Base-by-base conservation (phyloP, 345 rosid genomes). In the Corchorus capsularis region DNA sequence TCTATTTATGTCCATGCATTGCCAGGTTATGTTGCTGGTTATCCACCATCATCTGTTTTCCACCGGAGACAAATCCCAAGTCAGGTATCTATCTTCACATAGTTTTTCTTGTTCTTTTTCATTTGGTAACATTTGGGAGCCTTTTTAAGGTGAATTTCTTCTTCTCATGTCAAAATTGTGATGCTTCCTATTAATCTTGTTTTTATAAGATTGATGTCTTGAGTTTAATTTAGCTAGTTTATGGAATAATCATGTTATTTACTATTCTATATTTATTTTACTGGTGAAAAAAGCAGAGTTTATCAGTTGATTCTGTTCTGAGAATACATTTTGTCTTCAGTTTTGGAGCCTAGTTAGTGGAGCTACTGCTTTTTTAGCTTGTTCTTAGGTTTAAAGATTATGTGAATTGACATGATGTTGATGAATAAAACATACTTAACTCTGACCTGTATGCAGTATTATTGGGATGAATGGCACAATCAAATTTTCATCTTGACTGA, bases 51-150 rank as follows among this genome's bases (percentile, higher is more conserved):
- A 13, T 93, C 98, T 0, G 89, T 87, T 67, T 96, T 96, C 83
- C 84, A 89, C 85, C 69, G 53, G 84, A 85, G 97, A 81, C 89
- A 93, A 59, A 89, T 96, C 82, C 99, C 98, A 4, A 92, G 98
- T 85, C 92, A 93, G 98, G 99, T 96, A 88, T 49, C 49, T 45
- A n/a, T 60, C 27, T 11, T 14, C 20, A 2, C 10, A 32, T 19
- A 5, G 46, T n/a, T 10, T 20, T 45, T 20, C 12, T 27, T 59
- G 2, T 56, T 56, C 27, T 57, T 2, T 20, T n/a, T 19, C 20
- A 19, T 56, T 56, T 56, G 5, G 35, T 57, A 19, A 57, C 6
- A 20, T 66, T 16, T 16, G 22, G 22, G 39, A 63, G 14, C 16
- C 45, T 8, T 37, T 63, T 37, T 37, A 37, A 35, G 45, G 34